phyloP scores from a whole-genome alignment of 2,329 filamentous ascomycete species.

The Hirsutella thompsonii region DNA sequence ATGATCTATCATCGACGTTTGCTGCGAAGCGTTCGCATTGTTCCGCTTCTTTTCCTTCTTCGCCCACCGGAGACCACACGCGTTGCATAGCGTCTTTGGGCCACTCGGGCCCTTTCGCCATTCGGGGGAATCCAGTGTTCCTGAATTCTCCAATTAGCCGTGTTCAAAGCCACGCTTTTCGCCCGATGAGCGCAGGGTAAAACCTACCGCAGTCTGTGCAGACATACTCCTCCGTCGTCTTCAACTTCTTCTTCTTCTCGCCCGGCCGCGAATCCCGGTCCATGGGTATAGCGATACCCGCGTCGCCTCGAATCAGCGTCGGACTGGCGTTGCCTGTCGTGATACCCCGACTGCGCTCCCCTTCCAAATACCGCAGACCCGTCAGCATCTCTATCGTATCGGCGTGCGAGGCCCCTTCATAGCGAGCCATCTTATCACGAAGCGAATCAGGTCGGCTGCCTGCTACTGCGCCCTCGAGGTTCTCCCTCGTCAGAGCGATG shows the following conservation, averaged over 20 bases:
- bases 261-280: constrained; percentile 61
- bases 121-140: constrained; percentile 82
- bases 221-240: constrained; percentile 77
- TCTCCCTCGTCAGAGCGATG: constrained; percentile 62
- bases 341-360: constrained; percentile 77
- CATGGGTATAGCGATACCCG: constrained; percentile 69
- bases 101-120: constrained; percentile 91
- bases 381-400: constrained; percentile 92
- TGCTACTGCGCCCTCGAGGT: constrained; percentile 59
- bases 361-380: constrained; percentile 74
- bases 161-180: neutral
- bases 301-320: constrained; percentile 71
- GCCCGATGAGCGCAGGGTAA: neutral
- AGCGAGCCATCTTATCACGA: constrained; percentile 72
- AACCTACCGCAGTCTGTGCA: constrained; percentile 75
- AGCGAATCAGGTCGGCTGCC: constrained; percentile 61
- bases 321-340: constrained; percentile 77
- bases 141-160: constrained; percentile 19
- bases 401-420: constrained; percentile 62
- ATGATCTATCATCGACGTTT: constrained; percentile 10
- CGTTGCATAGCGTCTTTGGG: constrained; percentile 91
- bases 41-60: constrained; percentile 68
- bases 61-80: constrained; percentile 67
- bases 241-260: constrained; percentile 82
- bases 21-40: constrained; percentile 9